These are phyloP conservation scores for Clavaria fumosa DNA, from an alignment of 768 basidiomycete species.

Conservation along the genomic window DNA sequence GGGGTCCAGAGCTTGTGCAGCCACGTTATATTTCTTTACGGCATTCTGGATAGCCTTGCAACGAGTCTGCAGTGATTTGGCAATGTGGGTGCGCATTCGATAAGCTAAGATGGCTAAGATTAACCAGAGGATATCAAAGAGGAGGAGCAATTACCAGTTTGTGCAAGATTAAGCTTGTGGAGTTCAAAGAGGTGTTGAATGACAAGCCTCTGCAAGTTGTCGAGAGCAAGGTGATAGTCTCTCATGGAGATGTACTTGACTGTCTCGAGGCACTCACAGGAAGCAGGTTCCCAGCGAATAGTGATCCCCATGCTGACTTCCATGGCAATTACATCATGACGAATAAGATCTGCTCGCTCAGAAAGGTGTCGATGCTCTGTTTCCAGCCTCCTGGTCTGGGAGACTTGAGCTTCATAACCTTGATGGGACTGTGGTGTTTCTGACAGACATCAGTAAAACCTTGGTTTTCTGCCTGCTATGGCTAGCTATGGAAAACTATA, in stretches of 20 bases:
- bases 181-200: slow-evolving; percentile 24
- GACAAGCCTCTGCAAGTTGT: slow-evolving; percentile 20
- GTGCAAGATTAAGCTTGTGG: slow-evolving; percentile 21
- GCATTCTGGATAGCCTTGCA: slow-evolving; percentile 18
- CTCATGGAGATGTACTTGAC: slow-evolving; percentile 7
- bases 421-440: no score
- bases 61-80: slow-evolving; percentile 16
- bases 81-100: slow-evolving; percentile 18
- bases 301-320: slow-evolving; percentile 16
- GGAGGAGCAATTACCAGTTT: no score
- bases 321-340: slow-evolving; percentile 11
- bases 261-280: slow-evolving; percentile 14
- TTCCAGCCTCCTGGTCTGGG: slow-evolving; percentile 14
- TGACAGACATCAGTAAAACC: no score
- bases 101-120: no score
- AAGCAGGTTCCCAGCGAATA: slow-evolving; percentile 14
- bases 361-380: slow-evolving; percentile 11
- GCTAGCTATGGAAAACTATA: no score
- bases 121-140: no score
- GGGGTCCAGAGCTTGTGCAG: slow-evolving; percentile 13
- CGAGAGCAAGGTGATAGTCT: slow-evolving; percentile 14
- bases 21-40: slow-evolving; percentile 17
- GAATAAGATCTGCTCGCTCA: slow-evolving; percentile 10
- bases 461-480: no score
- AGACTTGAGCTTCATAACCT: slow-evolving; percentile 9